Percentiles rank a stretch among this genome's conserved stretches.
These are phyloP conservation scores for Pythium aristosporum DNA, from an alignment of 352 stramenopile species.

Conservation along the genomic window DNA sequence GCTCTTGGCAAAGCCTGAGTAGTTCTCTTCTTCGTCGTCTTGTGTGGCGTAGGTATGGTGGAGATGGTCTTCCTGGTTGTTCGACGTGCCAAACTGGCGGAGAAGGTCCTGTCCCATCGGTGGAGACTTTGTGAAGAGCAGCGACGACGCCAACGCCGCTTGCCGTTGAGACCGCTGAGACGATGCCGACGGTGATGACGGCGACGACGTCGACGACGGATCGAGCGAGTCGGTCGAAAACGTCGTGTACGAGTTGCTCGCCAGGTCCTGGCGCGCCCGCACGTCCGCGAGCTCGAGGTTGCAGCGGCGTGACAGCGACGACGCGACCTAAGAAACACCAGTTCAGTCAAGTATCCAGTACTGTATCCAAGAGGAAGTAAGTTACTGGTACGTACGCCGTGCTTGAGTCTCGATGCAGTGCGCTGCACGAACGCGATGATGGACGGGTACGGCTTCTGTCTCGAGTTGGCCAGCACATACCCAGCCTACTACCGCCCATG, in stretches of 20 bases:
- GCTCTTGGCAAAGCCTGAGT: slow-evolving; percentile 46
- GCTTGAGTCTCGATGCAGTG: slow-evolving; percentile 53
- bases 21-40: slow-evolving; percentile 29
- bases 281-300: slow-evolving; percentile 36
- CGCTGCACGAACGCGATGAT: slow-evolving; percentile 66
- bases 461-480: slow-evolving; percentile 56
- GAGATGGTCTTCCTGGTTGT: slow-evolving; percentile 25
- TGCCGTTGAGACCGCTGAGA: not conserved
- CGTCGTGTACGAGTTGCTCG: slow-evolving; percentile 58
- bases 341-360: not conserved
- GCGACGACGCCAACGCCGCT: not conserved
- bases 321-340: slow-evolving; percentile 39
- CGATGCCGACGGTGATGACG: slow-evolving; percentile 8
- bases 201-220: slow-evolving; percentile 18
- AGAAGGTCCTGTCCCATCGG: not conserved
- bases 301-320: slow-evolving; percentile 46
- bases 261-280: slow-evolving; percentile 36
- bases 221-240: slow-evolving; percentile 68
- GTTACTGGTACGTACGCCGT: slow-evolving; percentile 39
- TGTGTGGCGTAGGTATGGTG: not conserved
- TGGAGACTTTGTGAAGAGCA: slow-evolving; percentile 54
- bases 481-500: slow-evolving; percentile 35
- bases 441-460: slow-evolving; percentile 49
- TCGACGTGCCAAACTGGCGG: not conserved
- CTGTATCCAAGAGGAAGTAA: not conserved